Percentiles rank a stretch among this genome's conserved stretches.
phyloP scores from a whole-genome alignment of 805 yeast species.

The Lipomyces kockii region DNA sequence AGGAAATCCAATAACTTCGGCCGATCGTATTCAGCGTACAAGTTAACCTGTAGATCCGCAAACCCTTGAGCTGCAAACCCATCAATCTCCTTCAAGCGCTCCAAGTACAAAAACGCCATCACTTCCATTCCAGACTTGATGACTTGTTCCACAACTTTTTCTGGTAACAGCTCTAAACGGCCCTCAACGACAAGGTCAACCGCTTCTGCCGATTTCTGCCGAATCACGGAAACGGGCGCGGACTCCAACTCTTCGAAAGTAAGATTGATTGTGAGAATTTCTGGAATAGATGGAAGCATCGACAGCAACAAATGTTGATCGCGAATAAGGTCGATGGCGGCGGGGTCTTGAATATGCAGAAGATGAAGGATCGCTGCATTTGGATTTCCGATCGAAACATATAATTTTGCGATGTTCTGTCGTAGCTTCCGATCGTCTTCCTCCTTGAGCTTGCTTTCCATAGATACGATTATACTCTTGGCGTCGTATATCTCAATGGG shows the following conservation, averaged over 20 bases:
- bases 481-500: slow-evolving; percentile 58
- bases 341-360: slow-evolving; percentile 57
- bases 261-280: slow-evolving; percentile 45
- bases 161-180: slow-evolving; percentile 67
- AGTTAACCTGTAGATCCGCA: slow-evolving; percentile 68
- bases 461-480: slow-evolving; percentile 49
- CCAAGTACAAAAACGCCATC: slow-evolving; percentile 68
- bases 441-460: slow-evolving; percentile 55
- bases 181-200: slow-evolving; percentile 63
- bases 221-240: slow-evolving; percentile 51
- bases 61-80: slow-evolving; percentile 57
- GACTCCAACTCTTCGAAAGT: slow-evolving; percentile 47
- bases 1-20: slow-evolving; percentile 63
- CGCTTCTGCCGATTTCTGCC: slow-evolving; percentile 50
- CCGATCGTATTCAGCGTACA: slow-evolving; percentile 68
- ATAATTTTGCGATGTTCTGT: slow-evolving; percentile 48
- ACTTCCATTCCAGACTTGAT: slow-evolving; percentile 43
- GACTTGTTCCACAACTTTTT: slow-evolving; percentile 51
- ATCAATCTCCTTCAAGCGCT: slow-evolving; percentile 60
- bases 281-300: slow-evolving; percentile 44
- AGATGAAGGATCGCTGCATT: slow-evolving; percentile 67
- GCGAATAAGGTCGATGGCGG: slow-evolving; percentile 62
- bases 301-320: slow-evolving; percentile 57
- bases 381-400: slow-evolving; percentile 62
- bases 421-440: slow-evolving; percentile 31